Conservation (phyloP, 108 stramenopile genomes). For the Nitzschia putrida region DNA sequence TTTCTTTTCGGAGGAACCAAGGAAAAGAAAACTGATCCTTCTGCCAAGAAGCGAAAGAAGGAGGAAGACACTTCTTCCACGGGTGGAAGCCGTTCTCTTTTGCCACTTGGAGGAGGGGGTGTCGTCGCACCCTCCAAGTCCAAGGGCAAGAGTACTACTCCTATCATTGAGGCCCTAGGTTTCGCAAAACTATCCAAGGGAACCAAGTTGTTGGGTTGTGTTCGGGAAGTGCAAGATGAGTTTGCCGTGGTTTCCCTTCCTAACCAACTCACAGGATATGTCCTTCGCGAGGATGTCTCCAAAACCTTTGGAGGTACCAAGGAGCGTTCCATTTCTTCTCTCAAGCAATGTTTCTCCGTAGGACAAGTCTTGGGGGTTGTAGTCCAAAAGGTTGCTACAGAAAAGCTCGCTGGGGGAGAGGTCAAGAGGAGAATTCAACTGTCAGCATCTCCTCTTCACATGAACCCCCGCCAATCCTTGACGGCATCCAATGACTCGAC, state of each 20-base stretch:
- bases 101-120: constrained; percentile 79
- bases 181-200: constrained; percentile 68
- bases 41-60: constrained; percentile 5
- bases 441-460: constrained; percentile 48
- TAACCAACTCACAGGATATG: constrained; percentile 76
- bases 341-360: constrained; percentile 43
- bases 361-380: constrained; percentile 66
- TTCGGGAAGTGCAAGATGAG: constrained; percentile 68
- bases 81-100: constrained; percentile 28
- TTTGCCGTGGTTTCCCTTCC: constrained; percentile 72
- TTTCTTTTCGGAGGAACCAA: constrained; percentile 16
- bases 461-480: constrained; percentile 46
- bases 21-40: neutral
- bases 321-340: constrained; percentile 21
- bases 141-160: constrained; percentile 1
- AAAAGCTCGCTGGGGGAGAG: constrained; percentile 36
- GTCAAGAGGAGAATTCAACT: constrained; percentile 76
- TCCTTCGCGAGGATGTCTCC: constrained; percentile 36
- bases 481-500: neutral
- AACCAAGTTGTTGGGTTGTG: constrained; percentile 62
- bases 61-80: constrained; percentile 5
- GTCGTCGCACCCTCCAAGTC: constrained; percentile 53
- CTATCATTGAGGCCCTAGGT: constrained; percentile 71
- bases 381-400: constrained; percentile 57
- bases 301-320: constrained; percentile 1